phyloP scores from a whole-genome alignment of 2,329 filamentous ascomycete genomes.

The Xylogone sp. region DNA sequence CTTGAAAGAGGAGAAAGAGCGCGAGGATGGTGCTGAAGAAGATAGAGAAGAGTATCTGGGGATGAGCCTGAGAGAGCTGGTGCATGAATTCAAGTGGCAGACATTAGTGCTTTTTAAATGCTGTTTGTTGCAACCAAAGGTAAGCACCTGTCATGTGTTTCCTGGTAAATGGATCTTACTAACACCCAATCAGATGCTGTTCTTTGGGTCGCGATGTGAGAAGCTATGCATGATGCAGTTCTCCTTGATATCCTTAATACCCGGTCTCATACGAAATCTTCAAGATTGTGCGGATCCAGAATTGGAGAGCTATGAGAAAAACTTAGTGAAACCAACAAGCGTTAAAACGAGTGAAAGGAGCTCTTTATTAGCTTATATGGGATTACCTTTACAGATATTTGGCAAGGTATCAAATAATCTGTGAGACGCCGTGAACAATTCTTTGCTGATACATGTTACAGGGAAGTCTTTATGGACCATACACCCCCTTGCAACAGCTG shows the following conservation, averaged over 20 bases:
- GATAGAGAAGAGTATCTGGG: constrained; percentile 86
- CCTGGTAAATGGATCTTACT: background rate
- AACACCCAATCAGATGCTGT: constrained; percentile 70
- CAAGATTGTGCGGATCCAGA: constrained; percentile 95
- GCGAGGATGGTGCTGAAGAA: constrained; percentile 61
- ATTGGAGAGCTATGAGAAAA: constrained; percentile 77
- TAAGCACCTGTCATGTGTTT: constrained; percentile 37
- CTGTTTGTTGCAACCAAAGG: constrained; percentile 90
- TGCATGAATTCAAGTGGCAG: constrained; percentile 93
- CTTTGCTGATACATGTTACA: constrained; percentile 30
- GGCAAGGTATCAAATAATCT: constrained; percentile 59
- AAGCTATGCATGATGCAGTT: constrained; percentile 98
- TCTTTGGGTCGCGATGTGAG: constrained; percentile 96
- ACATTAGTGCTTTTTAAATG: constrained; percentile 93
- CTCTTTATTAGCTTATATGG: constrained; percentile 91
- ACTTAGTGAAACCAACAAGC: constrained; percentile 72
- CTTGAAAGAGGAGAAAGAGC: constrained; percentile 62
- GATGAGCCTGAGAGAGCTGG: constrained; percentile 81
- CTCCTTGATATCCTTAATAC: constrained; percentile 90
- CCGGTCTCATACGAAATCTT: constrained; percentile 84
- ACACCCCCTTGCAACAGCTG: constrained; percentile 92
- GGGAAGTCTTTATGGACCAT: constrained; percentile 93
- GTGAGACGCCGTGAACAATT: background rate
- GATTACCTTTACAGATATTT: constrained; percentile 89
- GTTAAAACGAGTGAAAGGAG: constrained; percentile 87